A percentile compares a stretch with the other conserved stretches of the same genome.
Evolutionary conservation across 805 yeast genomes (phyloP).

Genomic region (Candida morakotiae): DNA sequence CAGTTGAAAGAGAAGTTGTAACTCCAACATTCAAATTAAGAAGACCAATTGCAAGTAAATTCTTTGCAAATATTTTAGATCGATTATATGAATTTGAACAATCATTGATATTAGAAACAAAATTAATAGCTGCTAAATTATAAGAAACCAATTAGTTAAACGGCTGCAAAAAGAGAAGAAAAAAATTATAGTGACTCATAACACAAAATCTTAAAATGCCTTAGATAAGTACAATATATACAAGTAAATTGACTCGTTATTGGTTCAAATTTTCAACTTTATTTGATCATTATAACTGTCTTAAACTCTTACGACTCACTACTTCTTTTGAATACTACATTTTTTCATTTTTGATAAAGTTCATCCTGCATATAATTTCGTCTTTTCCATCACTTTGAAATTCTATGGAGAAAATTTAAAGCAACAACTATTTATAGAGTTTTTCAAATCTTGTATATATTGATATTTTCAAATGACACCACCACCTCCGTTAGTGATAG

Average conservation of each 20-base stretch:
- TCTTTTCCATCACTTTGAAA: neutral
- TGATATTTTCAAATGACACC: no score
- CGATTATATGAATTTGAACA: slow-evolving; percentile 24
- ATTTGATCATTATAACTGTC: no score
- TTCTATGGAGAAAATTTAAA: neutral
- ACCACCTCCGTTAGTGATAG: slow-evolving; percentile 62
- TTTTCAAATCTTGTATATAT: neutral
- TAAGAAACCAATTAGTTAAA: neutral
- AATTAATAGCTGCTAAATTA: neutral
- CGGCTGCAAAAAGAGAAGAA: slow-evolving; percentile 1
- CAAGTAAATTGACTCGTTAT: no score
- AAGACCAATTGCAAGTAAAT: slow-evolving; percentile 24
- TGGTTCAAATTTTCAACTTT: no score
- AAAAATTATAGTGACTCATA: neutral
- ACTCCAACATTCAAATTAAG: slow-evolving; percentile 60
- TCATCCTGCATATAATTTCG: slow-evolving; percentile 1
- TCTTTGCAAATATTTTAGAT: slow-evolving; percentile 11
- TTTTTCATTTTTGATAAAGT: no score
- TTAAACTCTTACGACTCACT: neutral
- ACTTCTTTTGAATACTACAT: neutral
- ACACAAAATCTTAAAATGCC: neutral
- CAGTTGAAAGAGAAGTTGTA: slow-evolving; percentile 51
- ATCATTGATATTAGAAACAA: slow-evolving; percentile 14
- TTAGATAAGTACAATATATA: no score
- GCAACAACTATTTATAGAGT: no score